Percentiles rank a stretch among this genome's conserved stretches.
phyloP scores from a whole-genome alignment of 805 yeast genomes.

The Ogataea naganishii region DNA sequence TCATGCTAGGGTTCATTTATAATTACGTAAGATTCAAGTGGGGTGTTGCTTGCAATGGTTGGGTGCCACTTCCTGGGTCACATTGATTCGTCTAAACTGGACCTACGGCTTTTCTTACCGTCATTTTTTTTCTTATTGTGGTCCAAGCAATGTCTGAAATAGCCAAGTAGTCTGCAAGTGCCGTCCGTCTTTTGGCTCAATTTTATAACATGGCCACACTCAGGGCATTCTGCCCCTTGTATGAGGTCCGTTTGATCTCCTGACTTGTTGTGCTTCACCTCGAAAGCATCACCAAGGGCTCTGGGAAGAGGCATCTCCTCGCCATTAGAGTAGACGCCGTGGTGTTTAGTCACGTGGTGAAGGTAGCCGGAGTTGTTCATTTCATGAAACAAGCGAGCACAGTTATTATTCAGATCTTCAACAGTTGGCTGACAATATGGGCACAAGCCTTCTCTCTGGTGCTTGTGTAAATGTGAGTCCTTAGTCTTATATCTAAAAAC shows the following conservation, averaged over 20 bases:
- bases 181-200: slow-evolving; percentile 11
- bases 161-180: slow-evolving; percentile 17
- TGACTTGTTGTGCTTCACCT: slow-evolving; percentile 10
- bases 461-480: slow-evolving; percentile 7
- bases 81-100: too few relatives aligned
- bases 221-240: slow-evolving; percentile 16
- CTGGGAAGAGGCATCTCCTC: slow-evolving; percentile 19
- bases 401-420: slow-evolving; percentile 3
- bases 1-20: too few relatives aligned
- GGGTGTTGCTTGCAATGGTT: too few relatives aligned
- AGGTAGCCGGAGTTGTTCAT: slow-evolving; percentile 18
- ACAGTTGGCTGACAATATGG: slow-evolving; percentile 17
- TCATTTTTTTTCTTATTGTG: slow-evolving; percentile 17
- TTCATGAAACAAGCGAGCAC: slow-evolving; percentile 14
- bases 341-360: slow-evolving; percentile 24
- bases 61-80: too few relatives aligned
- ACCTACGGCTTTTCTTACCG: too few relatives aligned
- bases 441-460: slow-evolving; percentile 20
- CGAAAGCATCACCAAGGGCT: slow-evolving; percentile 12
- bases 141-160: slow-evolving; percentile 19
- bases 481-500: slow-evolving; percentile 13
- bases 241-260: slow-evolving; percentile 7
- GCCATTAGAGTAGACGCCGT: slow-evolving; percentile 24
- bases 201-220: slow-evolving; percentile 13
- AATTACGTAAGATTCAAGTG: too few relatives aligned